These are phyloP conservation scores for Astraeus odoratus DNA, from an alignment of 768 basidiomycete species.

Conservation along the genomic window DNA sequence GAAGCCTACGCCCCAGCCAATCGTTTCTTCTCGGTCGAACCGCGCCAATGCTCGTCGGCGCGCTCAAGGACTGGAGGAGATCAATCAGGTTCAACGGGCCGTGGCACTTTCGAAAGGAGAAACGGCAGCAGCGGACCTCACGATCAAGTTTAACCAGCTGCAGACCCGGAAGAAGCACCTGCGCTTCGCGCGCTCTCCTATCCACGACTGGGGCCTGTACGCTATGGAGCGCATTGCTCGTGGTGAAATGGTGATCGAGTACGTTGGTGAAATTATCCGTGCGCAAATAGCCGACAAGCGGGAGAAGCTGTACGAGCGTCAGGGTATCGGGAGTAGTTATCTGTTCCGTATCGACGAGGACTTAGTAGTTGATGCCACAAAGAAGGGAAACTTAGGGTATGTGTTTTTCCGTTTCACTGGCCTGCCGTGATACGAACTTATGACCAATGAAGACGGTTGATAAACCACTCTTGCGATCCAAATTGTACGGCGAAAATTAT, in stretches of 20 bases:
- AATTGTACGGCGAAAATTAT: constrained; percentile 90
- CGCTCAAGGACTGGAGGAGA: constrained; percentile 89
- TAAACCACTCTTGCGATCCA: constrained; percentile 98
- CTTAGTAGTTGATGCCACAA: constrained; percentile 96
- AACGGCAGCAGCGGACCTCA: constrained; percentile 58
- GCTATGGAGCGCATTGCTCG: constrained; percentile 92
- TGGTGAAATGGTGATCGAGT: constrained; percentile 99
- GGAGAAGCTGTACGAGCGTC: constrained; percentile 94
- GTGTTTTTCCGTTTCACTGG: constrained; percentile 19
- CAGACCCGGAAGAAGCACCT: constrained; percentile 98
- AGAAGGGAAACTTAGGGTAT: constrained; percentile 97
- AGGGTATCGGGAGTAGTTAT: constrained; percentile 97
- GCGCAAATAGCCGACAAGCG: constrained; percentile 94
- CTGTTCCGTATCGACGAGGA: constrained; percentile 98
- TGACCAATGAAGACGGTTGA: constrained; percentile 62
- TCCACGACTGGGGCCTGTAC: constrained; percentile 98
- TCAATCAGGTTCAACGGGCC: constrained; percentile 83
- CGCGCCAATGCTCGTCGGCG: constrained; percentile 89
- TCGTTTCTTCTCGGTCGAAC: constrained; percentile 79
- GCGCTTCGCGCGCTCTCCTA: constrained; percentile 89
- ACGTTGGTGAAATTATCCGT: constrained; percentile 95
- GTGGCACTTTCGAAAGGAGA: constrained; percentile 72
- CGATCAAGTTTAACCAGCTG: constrained; percentile 98
- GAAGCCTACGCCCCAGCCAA: constrained; percentile 43
- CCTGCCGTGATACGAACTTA: constrained; percentile 9